These are phyloP conservation scores for Mixia osmundae DNA, from an alignment of 1,284 basidiomycete species.

Conservation along the genomic window DNA sequence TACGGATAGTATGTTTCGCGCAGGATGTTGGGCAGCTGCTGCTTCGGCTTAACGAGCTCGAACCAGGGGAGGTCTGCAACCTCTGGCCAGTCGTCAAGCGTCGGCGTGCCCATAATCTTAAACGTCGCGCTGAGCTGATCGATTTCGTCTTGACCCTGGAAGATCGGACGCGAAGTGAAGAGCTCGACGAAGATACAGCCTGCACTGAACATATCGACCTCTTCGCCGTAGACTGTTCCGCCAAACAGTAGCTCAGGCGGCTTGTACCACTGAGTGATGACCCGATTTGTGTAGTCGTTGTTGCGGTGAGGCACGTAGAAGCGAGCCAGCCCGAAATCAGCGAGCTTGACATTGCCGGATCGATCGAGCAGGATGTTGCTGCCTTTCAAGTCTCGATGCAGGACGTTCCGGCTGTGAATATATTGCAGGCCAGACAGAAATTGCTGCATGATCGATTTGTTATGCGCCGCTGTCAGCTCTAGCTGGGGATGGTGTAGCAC, in stretches of 20 bases:
- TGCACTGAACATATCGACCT: slow-evolving; percentile 99
- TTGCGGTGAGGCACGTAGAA: slow-evolving; percentile 75
- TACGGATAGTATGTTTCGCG: slow-evolving; percentile 55
- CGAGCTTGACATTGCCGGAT: slow-evolving; percentile 77
- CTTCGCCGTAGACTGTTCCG: slow-evolving; percentile 85
- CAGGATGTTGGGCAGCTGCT: slow-evolving; percentile 44
- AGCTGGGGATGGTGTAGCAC: slow-evolving; percentile 71
- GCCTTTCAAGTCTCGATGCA: slow-evolving; percentile 96
- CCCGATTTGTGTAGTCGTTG: slow-evolving; percentile 92
- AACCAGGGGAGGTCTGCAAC: slow-evolving; percentile 81
- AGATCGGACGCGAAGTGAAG: slow-evolving; percentile 78
- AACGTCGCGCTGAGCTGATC: slow-evolving; percentile 87
- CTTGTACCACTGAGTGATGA: slow-evolving; percentile 97
- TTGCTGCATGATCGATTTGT: slow-evolving; percentile 85
- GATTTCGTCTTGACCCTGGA: slow-evolving; percentile 92
- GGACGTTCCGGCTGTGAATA: slow-evolving; percentile 78
- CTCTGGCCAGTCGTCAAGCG: slow-evolving; percentile 55
- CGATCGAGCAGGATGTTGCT: slow-evolving; percentile 94
- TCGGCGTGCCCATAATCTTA: slow-evolving; percentile 70
- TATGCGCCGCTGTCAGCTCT: slow-evolving; percentile 57
- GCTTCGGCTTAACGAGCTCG: slow-evolving; percentile 79
- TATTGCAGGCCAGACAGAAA: slow-evolving; percentile 85
- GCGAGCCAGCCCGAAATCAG: slow-evolving; percentile 91
- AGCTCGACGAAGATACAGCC: slow-evolving; percentile 98
- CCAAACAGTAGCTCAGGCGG: slow-evolving; percentile 89